Evolutionary conservation across 345 rosid species (phyloP).

Genomic region (Eucalyptus tenuipes): DNA sequence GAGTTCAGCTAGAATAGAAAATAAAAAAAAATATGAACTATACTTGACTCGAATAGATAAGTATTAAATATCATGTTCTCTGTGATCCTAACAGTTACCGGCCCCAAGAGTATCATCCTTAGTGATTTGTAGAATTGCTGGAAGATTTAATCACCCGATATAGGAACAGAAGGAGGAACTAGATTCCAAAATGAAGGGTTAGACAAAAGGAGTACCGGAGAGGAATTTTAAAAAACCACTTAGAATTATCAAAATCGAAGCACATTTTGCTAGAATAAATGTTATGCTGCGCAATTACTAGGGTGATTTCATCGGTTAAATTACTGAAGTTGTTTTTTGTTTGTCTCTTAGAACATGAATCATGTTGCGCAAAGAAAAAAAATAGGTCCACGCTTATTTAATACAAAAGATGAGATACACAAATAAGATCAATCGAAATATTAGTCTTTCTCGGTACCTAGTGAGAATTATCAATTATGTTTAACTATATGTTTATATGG

Average conservation of each 20-base stretch:
- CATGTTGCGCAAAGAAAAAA: neutral
- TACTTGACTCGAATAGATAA: too few relatives aligned
- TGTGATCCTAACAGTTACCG: too few relatives aligned
- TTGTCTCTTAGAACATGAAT: neutral
- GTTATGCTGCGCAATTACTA: neutral
- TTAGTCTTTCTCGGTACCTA: neutral
- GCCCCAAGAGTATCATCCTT: too few relatives aligned
- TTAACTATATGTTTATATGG: neutral
- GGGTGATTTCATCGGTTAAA: neutral
- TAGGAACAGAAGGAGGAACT: too few relatives aligned
- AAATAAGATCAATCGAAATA: neutral
- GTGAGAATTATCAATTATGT: neutral
- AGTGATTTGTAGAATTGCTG: too few relatives aligned
- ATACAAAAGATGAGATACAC: neutral
- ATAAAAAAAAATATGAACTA: too few relatives aligned
- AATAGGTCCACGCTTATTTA: neutral
- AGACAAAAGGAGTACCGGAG: too few relatives aligned
- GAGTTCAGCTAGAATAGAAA: too few relatives aligned
- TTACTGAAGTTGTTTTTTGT: neutral
- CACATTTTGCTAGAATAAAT: neutral
- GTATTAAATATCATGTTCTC: too few relatives aligned
- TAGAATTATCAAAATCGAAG: neutral
- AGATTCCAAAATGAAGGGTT: too few relatives aligned
- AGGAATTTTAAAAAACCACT: neutral
- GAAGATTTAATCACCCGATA: too few relatives aligned